Evolutionary conservation across 2,329 filamentous ascomycete species (phyloP).

Genomic region (Hymenoscyphus fraxineus): DNA sequence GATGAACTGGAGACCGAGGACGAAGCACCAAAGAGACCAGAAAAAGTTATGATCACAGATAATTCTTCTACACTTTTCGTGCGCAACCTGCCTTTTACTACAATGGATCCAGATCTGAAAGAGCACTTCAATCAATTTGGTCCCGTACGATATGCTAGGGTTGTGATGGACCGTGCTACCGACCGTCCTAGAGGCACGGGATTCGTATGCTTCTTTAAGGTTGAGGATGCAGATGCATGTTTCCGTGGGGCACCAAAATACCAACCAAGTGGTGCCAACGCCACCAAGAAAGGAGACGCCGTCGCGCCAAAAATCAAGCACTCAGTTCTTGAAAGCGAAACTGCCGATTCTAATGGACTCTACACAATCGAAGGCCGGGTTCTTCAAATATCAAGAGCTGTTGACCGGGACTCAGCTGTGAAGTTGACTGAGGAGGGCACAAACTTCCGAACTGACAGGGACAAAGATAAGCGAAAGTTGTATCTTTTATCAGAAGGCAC

Average conservation of each 20-base stretch:
- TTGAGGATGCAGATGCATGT: constrained; percentile 71
- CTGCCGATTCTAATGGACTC: constrained; percentile 72
- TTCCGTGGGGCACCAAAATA: constrained; percentile 68
- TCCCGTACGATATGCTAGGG: constrained; percentile 80
- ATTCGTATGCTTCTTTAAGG: constrained; percentile 87
- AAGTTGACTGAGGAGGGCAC: constrained; percentile 68
- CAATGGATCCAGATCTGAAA: constrained; percentile 76
- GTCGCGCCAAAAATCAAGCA: constrained; percentile 54
- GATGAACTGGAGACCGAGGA: constrained; percentile 41
- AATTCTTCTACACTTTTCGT: constrained; percentile 83
- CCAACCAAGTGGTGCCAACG: constrained; percentile 39
- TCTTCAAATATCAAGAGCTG: constrained; percentile 77
- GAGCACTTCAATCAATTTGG: constrained; percentile 88
- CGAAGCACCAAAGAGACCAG: constrained; percentile 35
- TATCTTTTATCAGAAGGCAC: constrained; percentile 86
- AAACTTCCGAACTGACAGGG: constrained; percentile 57
- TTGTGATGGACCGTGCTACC: constrained; percentile 82
- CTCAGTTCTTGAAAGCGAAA: constrained; percentile 85
- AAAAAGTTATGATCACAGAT: constrained; percentile 46
- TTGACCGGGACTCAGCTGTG: constrained; percentile 75
- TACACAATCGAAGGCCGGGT: constrained; percentile 92
- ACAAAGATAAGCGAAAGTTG: constrained; percentile 85
- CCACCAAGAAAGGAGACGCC: constrained; percentile 29
- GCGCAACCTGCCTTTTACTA: constrained; percentile 88
- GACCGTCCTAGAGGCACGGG: constrained; percentile 87